Evolutionary conservation across 495 filamentous ascomycete genomes (phyloP).

Genomic region (Hyaloscypha hepaticicola): DNA sequence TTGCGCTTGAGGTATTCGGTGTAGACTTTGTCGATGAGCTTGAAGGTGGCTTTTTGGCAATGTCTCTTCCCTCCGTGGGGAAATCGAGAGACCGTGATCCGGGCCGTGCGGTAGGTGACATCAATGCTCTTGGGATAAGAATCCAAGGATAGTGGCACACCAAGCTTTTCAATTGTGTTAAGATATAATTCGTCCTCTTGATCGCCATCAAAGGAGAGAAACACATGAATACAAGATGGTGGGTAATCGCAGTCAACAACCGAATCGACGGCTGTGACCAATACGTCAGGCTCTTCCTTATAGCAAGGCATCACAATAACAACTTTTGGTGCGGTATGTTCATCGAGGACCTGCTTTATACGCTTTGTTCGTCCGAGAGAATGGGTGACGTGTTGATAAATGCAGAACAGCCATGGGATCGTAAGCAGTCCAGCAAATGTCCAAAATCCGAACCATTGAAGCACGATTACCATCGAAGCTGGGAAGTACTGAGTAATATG

Average conservation of each 20-base stretch:
- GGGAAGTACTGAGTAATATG: conserved; percentile 73
- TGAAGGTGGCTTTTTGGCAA: conserved; percentile 93
- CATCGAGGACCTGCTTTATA: conserved; percentile 82
- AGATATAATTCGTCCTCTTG: conserved; percentile 87
- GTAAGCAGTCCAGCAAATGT: conserved; percentile 83
- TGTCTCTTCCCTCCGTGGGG: conserved; percentile 90
- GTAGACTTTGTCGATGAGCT: conserved; percentile 92
- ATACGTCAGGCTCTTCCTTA: conserved; percentile 84
- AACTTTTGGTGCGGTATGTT: conserved; percentile 85
- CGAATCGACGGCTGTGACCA: conserved; percentile 87
- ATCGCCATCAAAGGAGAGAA: conserved; percentile 93
- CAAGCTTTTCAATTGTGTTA: conserved; percentile 83
- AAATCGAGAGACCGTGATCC: conserved; percentile 92
- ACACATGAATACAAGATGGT: conserved; percentile 89
- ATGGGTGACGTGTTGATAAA: conserved; percentile 86
- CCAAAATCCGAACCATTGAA: conserved; percentile 98
- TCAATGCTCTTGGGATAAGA: conserved; percentile 90
- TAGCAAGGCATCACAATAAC: conserved; percentile 98
- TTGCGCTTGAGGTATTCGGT: conserved; percentile 82
- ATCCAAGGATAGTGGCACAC: conserved; percentile 74
- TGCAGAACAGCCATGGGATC: conserved; percentile 89
- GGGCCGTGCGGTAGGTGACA: conserved; percentile 74
- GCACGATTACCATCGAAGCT: conserved; percentile 55
- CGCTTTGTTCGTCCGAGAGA: conserved; percentile 76
- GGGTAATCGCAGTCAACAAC: conserved; percentile 96